Evolutionary conservation across 2,329 filamentous ascomycete species (phyloP), one percentile per base, ranked within the genome.

Genomic region (Periconia sp.): DNA sequence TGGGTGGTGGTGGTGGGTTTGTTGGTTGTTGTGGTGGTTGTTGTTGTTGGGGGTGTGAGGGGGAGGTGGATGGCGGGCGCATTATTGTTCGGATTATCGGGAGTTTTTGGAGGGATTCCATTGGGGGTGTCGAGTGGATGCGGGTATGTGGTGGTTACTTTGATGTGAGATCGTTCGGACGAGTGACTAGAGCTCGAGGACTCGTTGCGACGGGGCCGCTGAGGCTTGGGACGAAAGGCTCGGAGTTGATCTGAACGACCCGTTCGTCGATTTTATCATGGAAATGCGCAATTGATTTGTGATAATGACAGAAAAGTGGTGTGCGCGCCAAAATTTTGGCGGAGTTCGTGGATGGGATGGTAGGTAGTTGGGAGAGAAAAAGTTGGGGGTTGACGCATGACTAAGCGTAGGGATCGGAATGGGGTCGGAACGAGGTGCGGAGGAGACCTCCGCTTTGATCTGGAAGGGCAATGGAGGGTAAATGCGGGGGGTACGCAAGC

Each of bases 1-100:
- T 81, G 47, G 83, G 70, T 41, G 79, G 82, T 65, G 84, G 82
- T 47, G 74, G 69, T n/a, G 79, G 59, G n/a, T n/a, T n/a, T n/a
- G n/a, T n/a, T n/a, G 59, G 45, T 41, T 57, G 43, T 49, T 66
- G 59, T 35, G 60, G 52, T 30, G 56, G 54, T 27, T 64, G 52
- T 31, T 31, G 59, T 37, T 55, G 33, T 51, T 60, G 49, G 66
- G 19, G 15, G 57, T 3, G 11, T 37, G 33, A 62, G 53, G 47
- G 53, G 15, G 64, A 58, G 31, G 60, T 50, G 44, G 62, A 30
- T n/a, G 68, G 49, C 8, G 69, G 54, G 40, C 56, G 46, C 47
- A 57, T 53, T 63, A 69, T 67, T 44, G 57, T 67, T 55, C 61
- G 57, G 44, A 54, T 40, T 43, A 63, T 47, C 41, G 60, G 56